Evolutionary conservation across 1,139 yeast genomes (phyloP).

Genomic region (Magnusiomyces ingens): DNA sequence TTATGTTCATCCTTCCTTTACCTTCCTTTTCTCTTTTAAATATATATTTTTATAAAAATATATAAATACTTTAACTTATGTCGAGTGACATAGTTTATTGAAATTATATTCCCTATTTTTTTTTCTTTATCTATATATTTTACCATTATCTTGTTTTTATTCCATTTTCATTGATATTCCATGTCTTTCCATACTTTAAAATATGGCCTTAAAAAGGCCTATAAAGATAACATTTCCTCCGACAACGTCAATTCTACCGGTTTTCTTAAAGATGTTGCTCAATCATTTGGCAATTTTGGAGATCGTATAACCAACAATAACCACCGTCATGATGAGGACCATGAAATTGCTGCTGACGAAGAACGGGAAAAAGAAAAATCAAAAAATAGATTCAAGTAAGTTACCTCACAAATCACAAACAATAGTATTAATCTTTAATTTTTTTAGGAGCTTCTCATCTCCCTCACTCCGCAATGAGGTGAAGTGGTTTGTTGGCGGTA

Average conservation of each 20-base stretch:
- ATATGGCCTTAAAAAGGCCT: conserved; percentile 14
- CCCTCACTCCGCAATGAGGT: conserved; percentile 50
- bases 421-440: not conserved
- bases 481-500: conserved; percentile 61
- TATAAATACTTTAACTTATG: not conserved
- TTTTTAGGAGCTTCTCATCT: conserved; percentile 43
- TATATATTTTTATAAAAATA: not conserved
- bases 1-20: no score
- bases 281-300: conserved; percentile 16
- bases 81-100: not conserved
- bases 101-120: no score
- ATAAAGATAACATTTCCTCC: conserved; percentile 12
- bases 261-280: conserved; percentile 14
- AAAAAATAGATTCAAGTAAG: conserved; percentile 16
- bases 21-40: not conserved
- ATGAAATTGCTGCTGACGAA: conserved; percentile 16
- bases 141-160: not conserved
- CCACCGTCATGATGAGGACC: conserved; percentile 20
- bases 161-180: not conserved
- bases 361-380: conserved; percentile 18
- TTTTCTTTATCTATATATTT: no score
- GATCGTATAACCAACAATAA: conserved; percentile 18
- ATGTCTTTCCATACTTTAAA: conserved; percentile 16
- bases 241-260: conserved; percentile 10
- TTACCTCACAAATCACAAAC: not conserved